Base-by-base conservation (phyloP, 495 filamentous ascomycete species). In the Penicillium bialowiezense region DNA sequence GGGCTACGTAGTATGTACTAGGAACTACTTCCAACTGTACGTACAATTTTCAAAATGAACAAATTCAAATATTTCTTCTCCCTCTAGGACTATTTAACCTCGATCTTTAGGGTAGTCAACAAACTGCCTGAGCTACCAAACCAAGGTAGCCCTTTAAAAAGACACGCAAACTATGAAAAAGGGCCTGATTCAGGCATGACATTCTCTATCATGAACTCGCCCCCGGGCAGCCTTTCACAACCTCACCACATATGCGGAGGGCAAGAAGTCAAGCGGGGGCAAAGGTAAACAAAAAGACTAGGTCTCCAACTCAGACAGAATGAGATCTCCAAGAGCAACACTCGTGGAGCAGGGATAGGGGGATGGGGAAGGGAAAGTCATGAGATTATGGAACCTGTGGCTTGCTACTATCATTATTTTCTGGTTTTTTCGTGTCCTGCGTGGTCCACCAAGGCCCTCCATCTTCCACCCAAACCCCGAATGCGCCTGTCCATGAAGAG, bases 171-270 rank as follows among this genome's bases (percentile, higher is more conserved):
- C 15, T 40, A 55, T 47, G 37, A 49, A 45, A n/a, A 58, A 34
- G 46, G 26, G 45, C 58, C 49, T 47, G 35, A 46, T 49, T 35
- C 40, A 53, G 52, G 58, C 58, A 44, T 61, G 44, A 56, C 55
- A 64, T 59, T 61, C 58, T 64, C 60, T 61, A 64, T 64, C 52
- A 54, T 56, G 54, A 56, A 53, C 29, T 43, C 44, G 43, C 39
- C 49, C 51, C 21, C 55, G 49, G 38, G 58, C 58, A 55, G 52
- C 60, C 58, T 49, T 43, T 42, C 40, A 43, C 41, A 51, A 58
- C 48, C 46, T 50, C 54, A 49, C 52, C 55, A 42, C 51, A 47
- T 56, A 55, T 45, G 50, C 19, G 47, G 48, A 41, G 50, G 33
- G 28, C 33, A 23, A 50, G 37, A 28, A 36, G 19, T 18, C 23